Evolutionary conservation across 2,329 filamentous ascomycete genomes (phyloP).

Genomic region (Xylariaceae sp.): DNA sequence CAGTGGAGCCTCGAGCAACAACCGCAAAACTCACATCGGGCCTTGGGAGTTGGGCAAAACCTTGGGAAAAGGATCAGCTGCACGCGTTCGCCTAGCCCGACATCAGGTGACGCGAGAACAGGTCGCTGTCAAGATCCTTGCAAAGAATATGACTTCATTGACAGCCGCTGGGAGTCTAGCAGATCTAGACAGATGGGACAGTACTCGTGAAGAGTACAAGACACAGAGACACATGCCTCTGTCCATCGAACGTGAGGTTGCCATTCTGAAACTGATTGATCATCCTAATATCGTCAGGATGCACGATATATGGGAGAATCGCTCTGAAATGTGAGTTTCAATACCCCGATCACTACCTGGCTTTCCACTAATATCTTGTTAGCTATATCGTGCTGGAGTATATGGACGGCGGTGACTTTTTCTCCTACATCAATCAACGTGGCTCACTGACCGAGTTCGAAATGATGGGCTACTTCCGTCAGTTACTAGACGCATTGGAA

Average conservation of each 20-base stretch:
- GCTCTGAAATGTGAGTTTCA: conserved; percentile 75
- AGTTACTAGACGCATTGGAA: conserved; percentile 86
- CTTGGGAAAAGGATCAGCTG: conserved; percentile 84
- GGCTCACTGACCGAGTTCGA: conserved; percentile 76
- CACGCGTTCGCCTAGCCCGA: conserved; percentile 78
- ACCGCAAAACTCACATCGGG: conserved; percentile 72
- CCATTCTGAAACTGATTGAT: conserved; percentile 93
- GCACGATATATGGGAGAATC: conserved; percentile 97
- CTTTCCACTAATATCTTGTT: conserved; percentile 22
- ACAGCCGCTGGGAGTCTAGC: conserved; percentile 83
- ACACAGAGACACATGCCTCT: conserved; percentile 73
- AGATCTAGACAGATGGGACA: conserved; percentile 72
- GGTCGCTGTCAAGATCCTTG: conserved; percentile 94
- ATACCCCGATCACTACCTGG: conserved; percentile 4
- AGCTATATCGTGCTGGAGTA: conserved; percentile 96
- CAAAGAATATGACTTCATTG: conserved; percentile 73
- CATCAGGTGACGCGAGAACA: conserved; percentile 74
- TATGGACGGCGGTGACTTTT: conserved; percentile 74
- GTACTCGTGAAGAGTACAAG: conserved; percentile 50
- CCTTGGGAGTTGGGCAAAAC: conserved; percentile 92
- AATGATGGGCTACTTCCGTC: conserved; percentile 80
- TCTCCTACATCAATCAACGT: conserved; percentile 74
- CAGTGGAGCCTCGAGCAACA: conserved; percentile 32
- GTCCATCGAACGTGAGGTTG: conserved; percentile 89
- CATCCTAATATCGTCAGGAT: conserved; percentile 92